These are phyloP conservation scores for Falciphora oryzae DNA, from an alignment of 2,329 filamentous ascomycete genomes.

Conservation along the genomic window DNA sequence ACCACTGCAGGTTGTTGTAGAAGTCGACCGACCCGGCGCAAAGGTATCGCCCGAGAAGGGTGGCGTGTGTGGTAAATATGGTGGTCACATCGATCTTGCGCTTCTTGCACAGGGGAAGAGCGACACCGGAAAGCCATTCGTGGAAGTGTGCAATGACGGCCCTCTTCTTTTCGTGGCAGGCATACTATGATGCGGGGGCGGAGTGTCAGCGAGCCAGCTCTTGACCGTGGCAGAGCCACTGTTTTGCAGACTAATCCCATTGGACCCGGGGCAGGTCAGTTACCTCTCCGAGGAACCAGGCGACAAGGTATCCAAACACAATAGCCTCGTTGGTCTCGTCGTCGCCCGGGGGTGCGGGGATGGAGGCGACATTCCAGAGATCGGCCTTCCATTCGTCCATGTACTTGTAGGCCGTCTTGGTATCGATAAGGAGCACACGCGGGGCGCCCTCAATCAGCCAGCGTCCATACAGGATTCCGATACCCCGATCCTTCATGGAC, in stretches of 20 bases:
- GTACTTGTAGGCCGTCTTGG: constrained; percentile 84
- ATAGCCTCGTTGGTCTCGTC: constrained; percentile 97
- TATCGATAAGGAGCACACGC: constrained; percentile 89
- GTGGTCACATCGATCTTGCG: constrained; percentile 94
- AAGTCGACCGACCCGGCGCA: constrained; percentile 98
- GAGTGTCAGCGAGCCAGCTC: constrained; percentile 1
- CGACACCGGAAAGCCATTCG: constrained; percentile 96
- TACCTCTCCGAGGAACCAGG: constrained; percentile 98
- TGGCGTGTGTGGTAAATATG: constrained; percentile 98
- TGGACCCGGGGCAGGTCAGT: constrained; percentile 20
- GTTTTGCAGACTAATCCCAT: neutral
- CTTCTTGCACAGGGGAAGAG: constrained; percentile 85
- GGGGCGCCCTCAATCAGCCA: constrained; percentile 98
- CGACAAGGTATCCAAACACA: constrained; percentile 93
- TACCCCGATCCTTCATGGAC: constrained; percentile 88
- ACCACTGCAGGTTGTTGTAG: constrained; percentile 97
- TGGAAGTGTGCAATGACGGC: constrained; percentile 98
- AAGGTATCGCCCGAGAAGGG: constrained; percentile 88
- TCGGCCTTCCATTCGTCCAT: constrained; percentile 97
- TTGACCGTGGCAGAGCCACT: neutral
- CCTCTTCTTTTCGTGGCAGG: constrained; percentile 83
- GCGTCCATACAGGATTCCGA: constrained; percentile 84
- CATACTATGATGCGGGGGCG: constrained; percentile 56
- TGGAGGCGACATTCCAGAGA: constrained; percentile 86
- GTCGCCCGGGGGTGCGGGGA: constrained; percentile 87